Percentiles rank a stretch among this genome's conserved stretches.
These are phyloP conservation scores for Botrytis sinoallii DNA, from an alignment of 2,329 filamentous ascomycete genomes.

Conservation along the genomic window DNA sequence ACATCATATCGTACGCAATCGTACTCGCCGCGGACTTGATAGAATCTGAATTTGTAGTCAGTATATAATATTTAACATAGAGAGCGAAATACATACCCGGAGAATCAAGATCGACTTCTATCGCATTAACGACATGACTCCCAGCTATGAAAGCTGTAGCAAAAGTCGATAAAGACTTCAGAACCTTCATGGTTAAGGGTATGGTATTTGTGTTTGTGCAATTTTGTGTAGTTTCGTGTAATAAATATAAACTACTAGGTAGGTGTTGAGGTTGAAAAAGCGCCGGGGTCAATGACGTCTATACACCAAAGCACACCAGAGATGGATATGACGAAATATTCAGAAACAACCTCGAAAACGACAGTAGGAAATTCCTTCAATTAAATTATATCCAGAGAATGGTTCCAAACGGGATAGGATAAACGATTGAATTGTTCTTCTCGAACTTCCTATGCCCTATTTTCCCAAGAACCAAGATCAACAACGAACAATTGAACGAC, in stretches of 20 bases:
- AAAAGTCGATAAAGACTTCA: not conserved
- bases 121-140: constrained; percentile 24
- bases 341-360: not conserved
- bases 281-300: constrained; percentile 1
- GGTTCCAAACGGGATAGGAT: too few species aligned
- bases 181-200: constrained; percentile 8
- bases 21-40: constrained; percentile 36
- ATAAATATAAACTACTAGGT: not conserved
- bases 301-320: not conserved
- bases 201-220: not conserved
- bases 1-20: constrained; percentile 48
- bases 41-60: constrained; percentile 28
- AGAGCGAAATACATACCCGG: constrained; percentile 23
- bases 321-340: not conserved
- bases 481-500: not conserved
- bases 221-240: not conserved
- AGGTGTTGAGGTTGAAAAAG: not conserved
- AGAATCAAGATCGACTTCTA: constrained; percentile 32
- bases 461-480: not conserved
- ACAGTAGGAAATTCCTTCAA: not conserved
- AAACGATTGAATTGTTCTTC: not conserved
- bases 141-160: constrained; percentile 21
- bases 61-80: not conserved
- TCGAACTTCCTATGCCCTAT: not conserved
- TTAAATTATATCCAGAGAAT: not conserved